Evolutionary conservation across 345 rosid genomes (phyloP).

Genomic region (Sisymbrium irio): DNA sequence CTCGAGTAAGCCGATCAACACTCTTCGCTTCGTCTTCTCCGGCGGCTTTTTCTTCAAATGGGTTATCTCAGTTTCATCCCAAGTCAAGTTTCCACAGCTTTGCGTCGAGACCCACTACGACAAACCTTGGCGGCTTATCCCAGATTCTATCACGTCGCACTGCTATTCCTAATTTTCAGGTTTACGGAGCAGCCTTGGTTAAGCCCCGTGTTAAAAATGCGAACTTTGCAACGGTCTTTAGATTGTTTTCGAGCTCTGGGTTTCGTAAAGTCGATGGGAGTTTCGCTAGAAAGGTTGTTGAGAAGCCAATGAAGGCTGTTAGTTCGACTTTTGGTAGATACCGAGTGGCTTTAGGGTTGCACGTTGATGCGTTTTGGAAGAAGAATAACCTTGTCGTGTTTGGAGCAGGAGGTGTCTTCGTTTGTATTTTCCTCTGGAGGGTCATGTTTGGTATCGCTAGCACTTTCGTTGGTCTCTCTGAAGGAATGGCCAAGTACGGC

Average conservation of each 20-base stretch:
- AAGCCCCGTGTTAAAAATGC: constrained; percentile 21
- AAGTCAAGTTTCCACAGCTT: constrained; percentile 26
- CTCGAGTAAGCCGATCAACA: constrained; percentile 26
- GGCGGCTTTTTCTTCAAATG: constrained; percentile 15
- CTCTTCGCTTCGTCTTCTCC: constrained; percentile 25
- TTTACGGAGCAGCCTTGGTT: constrained; percentile 5
- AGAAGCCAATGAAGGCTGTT: constrained; percentile 53
- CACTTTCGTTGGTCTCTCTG: constrained; percentile 77
- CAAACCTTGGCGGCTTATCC: constrained; percentile 36
- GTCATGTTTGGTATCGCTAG: constrained; percentile 86
- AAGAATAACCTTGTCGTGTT: constrained; percentile 61
- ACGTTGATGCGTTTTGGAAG: constrained; percentile 72
- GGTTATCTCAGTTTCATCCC: constrained; percentile 27
- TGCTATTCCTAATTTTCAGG: constrained; percentile 4
- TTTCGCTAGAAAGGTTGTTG: constrained; percentile 48
- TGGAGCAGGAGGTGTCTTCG: constrained; percentile 63
- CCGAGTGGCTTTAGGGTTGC: constrained; percentile 69
- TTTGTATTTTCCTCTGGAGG: constrained; percentile 79
- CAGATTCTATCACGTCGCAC: constrained; percentile 30
- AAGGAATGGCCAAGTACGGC: constrained; percentile 91
- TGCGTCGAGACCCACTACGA: constrained; percentile 35
- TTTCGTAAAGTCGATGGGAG: constrained; percentile 37
- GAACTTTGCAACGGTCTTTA: constrained; percentile 37
- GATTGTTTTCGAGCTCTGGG: constrained; percentile 47
- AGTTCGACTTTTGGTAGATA: constrained; percentile 56